Percentiles rank a stretch among this genome's conserved stretches.
Evolutionary conservation across 139 green algal species (phyloP).

Genomic region (Coelastrella sp.): DNA sequence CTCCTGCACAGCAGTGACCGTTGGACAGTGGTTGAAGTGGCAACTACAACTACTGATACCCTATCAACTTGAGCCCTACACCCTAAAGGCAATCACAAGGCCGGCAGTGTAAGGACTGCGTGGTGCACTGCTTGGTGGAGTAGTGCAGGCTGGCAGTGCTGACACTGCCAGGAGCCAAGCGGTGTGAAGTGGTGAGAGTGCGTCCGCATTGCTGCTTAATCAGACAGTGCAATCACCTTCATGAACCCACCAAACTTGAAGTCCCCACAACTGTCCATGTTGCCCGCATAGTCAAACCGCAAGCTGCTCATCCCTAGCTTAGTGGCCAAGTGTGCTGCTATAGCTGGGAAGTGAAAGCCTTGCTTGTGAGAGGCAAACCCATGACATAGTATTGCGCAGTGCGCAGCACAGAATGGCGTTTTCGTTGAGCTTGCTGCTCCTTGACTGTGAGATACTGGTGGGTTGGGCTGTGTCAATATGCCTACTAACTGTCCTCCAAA

Average conservation of each 20-base stretch:
- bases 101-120: too few species aligned
- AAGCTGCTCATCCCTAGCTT: constrained; percentile 28
- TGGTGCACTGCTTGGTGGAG: too few species aligned
- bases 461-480: neutral
- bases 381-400: constrained; percentile 37
- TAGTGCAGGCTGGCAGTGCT: too few species aligned
- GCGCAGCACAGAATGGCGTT: neutral
- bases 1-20: constrained; percentile 36
- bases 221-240: neutral
- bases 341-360: constrained; percentile 28
- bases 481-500: neutral
- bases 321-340: constrained; percentile 3
- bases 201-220: neutral
- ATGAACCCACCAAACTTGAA: constrained; percentile 34
- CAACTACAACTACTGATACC: neutral
- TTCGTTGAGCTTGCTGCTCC: neutral
- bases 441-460: neutral
- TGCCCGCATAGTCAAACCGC: constrained; percentile 21
- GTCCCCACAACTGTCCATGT: constrained; percentile 11
- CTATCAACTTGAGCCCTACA: too few species aligned
- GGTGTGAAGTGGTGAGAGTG: too few species aligned
- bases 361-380: constrained; percentile 38
- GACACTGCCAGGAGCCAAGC: neutral
- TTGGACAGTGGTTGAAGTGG: neutral
- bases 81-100: too few species aligned